Base-by-base conservation (phyloP, 148 eudicot species). In the Hydrangea macrophylla region DNA sequence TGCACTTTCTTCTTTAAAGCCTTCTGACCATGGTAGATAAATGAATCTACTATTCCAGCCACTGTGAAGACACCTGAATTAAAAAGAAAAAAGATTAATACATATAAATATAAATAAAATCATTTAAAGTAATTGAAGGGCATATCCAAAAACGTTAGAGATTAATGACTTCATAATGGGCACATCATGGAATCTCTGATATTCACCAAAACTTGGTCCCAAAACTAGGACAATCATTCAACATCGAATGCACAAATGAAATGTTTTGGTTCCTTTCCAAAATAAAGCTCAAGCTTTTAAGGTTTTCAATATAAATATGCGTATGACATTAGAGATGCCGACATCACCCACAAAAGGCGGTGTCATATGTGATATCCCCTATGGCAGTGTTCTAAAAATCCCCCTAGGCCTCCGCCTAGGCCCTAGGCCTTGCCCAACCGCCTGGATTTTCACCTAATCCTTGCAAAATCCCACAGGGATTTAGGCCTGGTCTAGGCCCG, bases 41-140 rank as follows among this genome's bases (percentile, higher is more conserved):
- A 85, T n/a, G 96, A 82, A 64, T 92, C 98, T 48, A 90, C 77
- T 62, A 92, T 87, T 7, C 98, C 98, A 0, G 96, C 88, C 45
- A 92, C 89, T 3, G 98, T 82, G 59, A 89, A 92, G 32, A 80
- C 71, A 70, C 98, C 98, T 92, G 91, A 59, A 68, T 27, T 35
- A 3, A 35, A 56, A 50, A 58, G 60, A 50, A 25, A 54, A 12
- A n/a, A 58, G 54, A 64, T 28, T 20, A 22, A 3, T 11, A 27
- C 62, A 42, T 1, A 57, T 12, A 57, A 20, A 48, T 31, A 10
- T 24, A 17, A 24, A 39, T 58, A 78, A 8, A 7, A 7, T 24
- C 50, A 13, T 17, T 13, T 51, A 20, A 22, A 23, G 44, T n/a
- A 45, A 20, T 20, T n/a, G 5, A 2, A 10, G 32, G 18, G 22